Conservation (phyloP, 441 rosid species). For the Iberis amara region DNA sequence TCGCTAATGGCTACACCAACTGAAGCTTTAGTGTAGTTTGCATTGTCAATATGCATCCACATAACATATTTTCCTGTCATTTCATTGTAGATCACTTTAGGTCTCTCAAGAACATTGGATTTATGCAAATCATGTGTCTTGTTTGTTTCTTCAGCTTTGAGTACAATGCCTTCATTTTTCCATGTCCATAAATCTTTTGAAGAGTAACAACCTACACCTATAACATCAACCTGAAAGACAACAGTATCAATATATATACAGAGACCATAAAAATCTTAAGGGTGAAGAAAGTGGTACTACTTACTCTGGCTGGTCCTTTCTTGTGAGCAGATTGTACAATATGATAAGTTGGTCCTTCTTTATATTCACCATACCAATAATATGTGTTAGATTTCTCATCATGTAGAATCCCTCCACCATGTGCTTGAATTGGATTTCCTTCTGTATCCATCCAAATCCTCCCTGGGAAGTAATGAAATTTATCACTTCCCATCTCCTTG, state of each 20-base stretch:
- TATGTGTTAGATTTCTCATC: slow-evolving; percentile 56
- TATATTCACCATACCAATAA: slow-evolving; percentile 93
- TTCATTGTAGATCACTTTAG: slow-evolving; percentile 79
- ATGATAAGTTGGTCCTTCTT: slow-evolving; percentile 88
- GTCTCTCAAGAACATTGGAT: slow-evolving; percentile 86
- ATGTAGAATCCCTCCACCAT: slow-evolving; percentile 73
- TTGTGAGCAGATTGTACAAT: no score
- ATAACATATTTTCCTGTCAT: slow-evolving; percentile 69
- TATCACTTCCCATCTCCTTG: slow-evolving; percentile 48
- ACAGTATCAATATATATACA: no score
- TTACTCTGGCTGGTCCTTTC: slow-evolving; percentile 83
- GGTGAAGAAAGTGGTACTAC: no score
- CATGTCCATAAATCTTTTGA: slow-evolving; percentile 87
- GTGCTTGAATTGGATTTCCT: slow-evolving; percentile 91
- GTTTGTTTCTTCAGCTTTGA: slow-evolving; percentile 62
- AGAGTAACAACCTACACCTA: slow-evolving; percentile 93
- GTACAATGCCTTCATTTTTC: slow-evolving; percentile 83
- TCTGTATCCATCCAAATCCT: slow-evolving; percentile 86
- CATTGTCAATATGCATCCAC: slow-evolving; percentile 98
- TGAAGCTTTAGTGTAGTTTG: slow-evolving; percentile 88
- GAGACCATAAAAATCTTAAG: no score
- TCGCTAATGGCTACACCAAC: slow-evolving; percentile 72
- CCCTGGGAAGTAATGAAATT: slow-evolving; percentile 61
- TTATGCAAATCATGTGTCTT: slow-evolving; percentile 76
- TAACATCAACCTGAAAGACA: slow-evolving; percentile 80